Base-by-base conservation (phyloP, 495 filamentous ascomycete species). In the Trichocladium uniseriatum region DNA sequence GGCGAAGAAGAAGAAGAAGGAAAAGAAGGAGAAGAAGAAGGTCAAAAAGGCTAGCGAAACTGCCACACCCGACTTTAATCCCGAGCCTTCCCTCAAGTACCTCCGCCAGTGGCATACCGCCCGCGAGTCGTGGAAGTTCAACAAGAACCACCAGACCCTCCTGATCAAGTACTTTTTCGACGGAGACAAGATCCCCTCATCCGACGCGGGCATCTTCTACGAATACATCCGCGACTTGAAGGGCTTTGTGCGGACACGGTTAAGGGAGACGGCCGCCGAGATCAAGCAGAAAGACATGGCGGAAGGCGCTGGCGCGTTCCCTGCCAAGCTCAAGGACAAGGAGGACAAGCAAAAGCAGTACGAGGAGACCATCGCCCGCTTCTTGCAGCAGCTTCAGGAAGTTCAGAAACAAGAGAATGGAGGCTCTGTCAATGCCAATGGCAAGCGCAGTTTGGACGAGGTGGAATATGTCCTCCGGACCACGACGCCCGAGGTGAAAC, bases 71-170 rank as follows among this genome's bases (percentile, higher is more conserved):
- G 68, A 73, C 38, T 59, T 66, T 37, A 62, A 66, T 36, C 56
- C 79, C 55, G 74, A 78, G 38, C 78, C 81, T 5, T 80, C 87
- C 48, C 76, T 94, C 32, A 70, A 67, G 18, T 95, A 95, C 62
- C 73, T 95, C 18, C 74, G 70, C 20, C 74, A 76, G 61, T 90
- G 86, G 75, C 69, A 83, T 62, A 76, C 74, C 37, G 72, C 78
- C 39, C 80, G 78, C 37, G 65, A 72, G 0, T 70, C 67, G 32
- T 95, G 89, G 89, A 95, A 94, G 65, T 95, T 95, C 70, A 90
- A 90, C 71, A 95, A 95, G 70, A 84, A 82, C 47, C 78, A 85
- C 60, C 87, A 94, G 68, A 85, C 79, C 14, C 77, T 83, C 47
- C 67, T 95, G 14, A 78, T 95, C 63, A 90, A 89, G 68, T 79